These are phyloP conservation scores for Fraxinus americana DNA, from an alignment of 257 asterid genomes.

Conservation along the genomic window DNA sequence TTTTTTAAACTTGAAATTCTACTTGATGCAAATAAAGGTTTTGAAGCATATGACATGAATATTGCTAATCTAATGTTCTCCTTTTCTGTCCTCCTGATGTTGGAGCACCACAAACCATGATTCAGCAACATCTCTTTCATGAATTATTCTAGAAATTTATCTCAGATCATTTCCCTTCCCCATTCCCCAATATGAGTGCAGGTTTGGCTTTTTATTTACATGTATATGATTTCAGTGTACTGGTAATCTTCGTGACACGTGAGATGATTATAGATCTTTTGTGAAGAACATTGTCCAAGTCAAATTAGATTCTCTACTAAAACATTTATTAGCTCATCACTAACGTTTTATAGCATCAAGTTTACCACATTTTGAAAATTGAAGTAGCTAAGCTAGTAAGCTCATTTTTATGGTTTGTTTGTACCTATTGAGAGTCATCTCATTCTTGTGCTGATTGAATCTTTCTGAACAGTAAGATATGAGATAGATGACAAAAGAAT, in stretches of 20 bases:
- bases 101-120: background rate
- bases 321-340: background rate
- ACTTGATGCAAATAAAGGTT: constrained; percentile 16
- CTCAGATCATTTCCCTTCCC: background rate
- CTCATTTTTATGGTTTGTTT: background rate
- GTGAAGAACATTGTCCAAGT: background rate
- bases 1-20: constrained; percentile 20
- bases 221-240: background rate
- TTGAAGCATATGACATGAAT: background rate
- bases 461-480: background rate
- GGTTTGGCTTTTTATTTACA: background rate
- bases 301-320: background rate
- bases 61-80: background rate
- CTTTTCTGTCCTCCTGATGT: background rate
- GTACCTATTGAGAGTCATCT: background rate
- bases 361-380: background rate
- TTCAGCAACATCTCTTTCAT: background rate
- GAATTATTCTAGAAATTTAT: background rate
- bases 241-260: background rate
- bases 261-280: background rate
- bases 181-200: background rate
- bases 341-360: background rate
- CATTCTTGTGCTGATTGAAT: background rate
- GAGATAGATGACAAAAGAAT: background rate
- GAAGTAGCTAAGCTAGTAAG: background rate